Conservation (phyloP, 2,329 filamentous ascomycete species). For the Didymellaceae sp. region DNA sequence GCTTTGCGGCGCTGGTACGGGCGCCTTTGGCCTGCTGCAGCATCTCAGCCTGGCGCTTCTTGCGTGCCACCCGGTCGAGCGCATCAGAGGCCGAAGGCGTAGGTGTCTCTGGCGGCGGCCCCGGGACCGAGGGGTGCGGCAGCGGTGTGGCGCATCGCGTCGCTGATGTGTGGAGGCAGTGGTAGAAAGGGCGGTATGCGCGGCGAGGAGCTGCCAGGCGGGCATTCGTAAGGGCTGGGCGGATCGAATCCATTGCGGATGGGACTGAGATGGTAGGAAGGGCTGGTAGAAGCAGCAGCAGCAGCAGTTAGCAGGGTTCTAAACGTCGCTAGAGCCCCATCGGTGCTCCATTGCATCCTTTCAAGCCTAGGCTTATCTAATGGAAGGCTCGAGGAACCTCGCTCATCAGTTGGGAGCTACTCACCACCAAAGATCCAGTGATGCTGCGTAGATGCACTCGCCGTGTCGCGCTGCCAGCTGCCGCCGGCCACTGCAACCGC, state of each 20-base stretch:
- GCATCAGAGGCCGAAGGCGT: slow-evolving; percentile 56
- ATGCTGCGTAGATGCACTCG: background rate
- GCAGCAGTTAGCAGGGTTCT: slow-evolving; percentile 2
- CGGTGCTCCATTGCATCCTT: too few species aligned
- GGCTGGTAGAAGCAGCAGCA: background rate
- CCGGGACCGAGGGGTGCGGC: slow-evolving; percentile 63
- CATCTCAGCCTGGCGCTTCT: slow-evolving; percentile 58
- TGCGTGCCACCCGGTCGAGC: slow-evolving; percentile 56
- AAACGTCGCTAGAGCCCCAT: background rate
- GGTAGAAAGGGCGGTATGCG: slow-evolving; percentile 29
- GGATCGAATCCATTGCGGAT: slow-evolving; percentile 21
- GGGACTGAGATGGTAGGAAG: background rate
- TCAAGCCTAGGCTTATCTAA: too few species aligned
- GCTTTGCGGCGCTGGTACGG: slow-evolving; percentile 52
- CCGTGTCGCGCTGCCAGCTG: slow-evolving; percentile 4
- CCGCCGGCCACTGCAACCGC: background rate
- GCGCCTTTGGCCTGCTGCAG: slow-evolving; percentile 55
- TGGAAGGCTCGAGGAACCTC: too few species aligned
- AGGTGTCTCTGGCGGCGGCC: slow-evolving; percentile 66
- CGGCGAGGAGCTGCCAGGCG: slow-evolving; percentile 26
- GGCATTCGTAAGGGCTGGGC: slow-evolving; percentile 34
- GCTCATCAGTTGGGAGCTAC: too few species aligned
- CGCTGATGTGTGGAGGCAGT: slow-evolving; percentile 51
- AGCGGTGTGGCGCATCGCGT: slow-evolving; percentile 61
- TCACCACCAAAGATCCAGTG: background rate